phyloP scores from a whole-genome alignment of 2,329 filamentous ascomycete genomes.

The Aspergillus neotritici region DNA sequence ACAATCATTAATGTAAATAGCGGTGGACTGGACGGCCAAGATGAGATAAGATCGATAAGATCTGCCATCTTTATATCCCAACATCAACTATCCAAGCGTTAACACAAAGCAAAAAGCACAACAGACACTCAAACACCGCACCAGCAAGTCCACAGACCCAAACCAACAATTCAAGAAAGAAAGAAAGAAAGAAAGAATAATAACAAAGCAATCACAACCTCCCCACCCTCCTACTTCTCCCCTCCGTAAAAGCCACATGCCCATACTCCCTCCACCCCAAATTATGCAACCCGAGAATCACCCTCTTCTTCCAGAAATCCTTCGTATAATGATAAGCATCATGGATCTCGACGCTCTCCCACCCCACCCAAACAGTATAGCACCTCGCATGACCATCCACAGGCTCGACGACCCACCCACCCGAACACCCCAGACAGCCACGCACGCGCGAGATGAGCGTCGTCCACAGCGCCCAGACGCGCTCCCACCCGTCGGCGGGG shows the following conservation, averaged over 20 bases:
- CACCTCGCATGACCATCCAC: conserved; percentile 22
- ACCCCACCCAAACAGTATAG: conserved; percentile 33
- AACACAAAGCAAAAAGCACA: no score
- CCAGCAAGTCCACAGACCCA: no score
- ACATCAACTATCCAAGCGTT: no score
- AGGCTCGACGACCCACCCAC: conserved; percentile 29
- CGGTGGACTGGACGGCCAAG: no score
- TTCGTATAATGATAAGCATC: conserved; percentile 32
- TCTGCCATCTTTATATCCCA: no score
- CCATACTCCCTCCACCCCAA: conserved; percentile 30
- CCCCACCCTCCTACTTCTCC: conserved; percentile 6
- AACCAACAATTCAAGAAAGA: no score
- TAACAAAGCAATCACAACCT: conserved; percentile 6
- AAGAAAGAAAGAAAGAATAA: not conserved
- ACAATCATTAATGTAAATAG: no score
- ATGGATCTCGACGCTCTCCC: conserved; percentile 30
- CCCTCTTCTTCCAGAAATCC: conserved; percentile 24
- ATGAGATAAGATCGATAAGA: no score
- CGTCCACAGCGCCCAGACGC: conserved; percentile 24
- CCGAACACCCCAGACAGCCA: conserved; percentile 30
- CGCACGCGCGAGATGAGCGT: conserved; percentile 21
- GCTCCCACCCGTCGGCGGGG: conserved; percentile 15
- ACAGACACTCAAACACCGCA: no score
- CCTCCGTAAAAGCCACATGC: conserved; percentile 26
- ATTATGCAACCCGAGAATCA: conserved; percentile 26